These are phyloP conservation scores for Spiromastix sp. DNA, from an alignment of 2,329 filamentous ascomycete genomes.

Conservation along the genomic window DNA sequence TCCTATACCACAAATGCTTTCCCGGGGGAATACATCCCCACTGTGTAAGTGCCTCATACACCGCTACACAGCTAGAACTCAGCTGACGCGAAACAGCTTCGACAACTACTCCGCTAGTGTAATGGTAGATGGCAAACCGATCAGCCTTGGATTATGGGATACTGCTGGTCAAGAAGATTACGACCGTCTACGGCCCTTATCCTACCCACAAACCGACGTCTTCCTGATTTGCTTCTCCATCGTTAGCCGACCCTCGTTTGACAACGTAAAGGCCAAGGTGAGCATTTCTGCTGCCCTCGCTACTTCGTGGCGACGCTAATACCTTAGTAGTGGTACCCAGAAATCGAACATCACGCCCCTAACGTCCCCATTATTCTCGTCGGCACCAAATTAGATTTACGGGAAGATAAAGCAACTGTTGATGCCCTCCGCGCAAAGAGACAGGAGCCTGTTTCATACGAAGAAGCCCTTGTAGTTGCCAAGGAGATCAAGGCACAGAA, in stretches of 20 bases:
- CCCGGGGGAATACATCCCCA: conserved; percentile 99
- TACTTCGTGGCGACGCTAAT: neutral
- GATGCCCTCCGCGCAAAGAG: conserved; percentile 80
- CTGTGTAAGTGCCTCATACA: conserved; percentile 49
- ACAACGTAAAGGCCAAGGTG: conserved; percentile 98
- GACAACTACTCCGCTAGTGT: conserved; percentile 99
- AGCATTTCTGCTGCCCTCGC: conserved; percentile 15
- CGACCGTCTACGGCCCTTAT: conserved; percentile 85
- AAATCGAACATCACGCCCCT: conserved; percentile 94
- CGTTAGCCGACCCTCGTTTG: conserved; percentile 92
- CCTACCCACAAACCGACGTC: conserved; percentile 96
- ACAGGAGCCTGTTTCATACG: conserved; percentile 95
- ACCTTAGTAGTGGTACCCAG: conserved; percentile 74
- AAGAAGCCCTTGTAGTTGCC: conserved; percentile 76
- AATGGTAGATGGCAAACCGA: conserved; percentile 97
- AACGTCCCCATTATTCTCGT: conserved; percentile 94
- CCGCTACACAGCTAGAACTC: conserved; percentile 4
- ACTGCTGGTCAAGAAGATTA: conserved; percentile 98
- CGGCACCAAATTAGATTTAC: conserved; percentile 90
- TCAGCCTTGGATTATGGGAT: conserved; percentile 96
- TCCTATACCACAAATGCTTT: conserved; percentile 99
- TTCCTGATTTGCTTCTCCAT: conserved; percentile 99
- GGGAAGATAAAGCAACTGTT: conserved; percentile 74
- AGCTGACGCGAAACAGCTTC: conserved; percentile 50
- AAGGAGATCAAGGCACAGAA: conserved; percentile 95